Percentiles rank a stretch among this genome's conserved stretches.
Evolutionary conservation across 495 filamentous ascomycete genomes (phyloP).

Genomic region (Aspergillus bridgeri): DNA sequence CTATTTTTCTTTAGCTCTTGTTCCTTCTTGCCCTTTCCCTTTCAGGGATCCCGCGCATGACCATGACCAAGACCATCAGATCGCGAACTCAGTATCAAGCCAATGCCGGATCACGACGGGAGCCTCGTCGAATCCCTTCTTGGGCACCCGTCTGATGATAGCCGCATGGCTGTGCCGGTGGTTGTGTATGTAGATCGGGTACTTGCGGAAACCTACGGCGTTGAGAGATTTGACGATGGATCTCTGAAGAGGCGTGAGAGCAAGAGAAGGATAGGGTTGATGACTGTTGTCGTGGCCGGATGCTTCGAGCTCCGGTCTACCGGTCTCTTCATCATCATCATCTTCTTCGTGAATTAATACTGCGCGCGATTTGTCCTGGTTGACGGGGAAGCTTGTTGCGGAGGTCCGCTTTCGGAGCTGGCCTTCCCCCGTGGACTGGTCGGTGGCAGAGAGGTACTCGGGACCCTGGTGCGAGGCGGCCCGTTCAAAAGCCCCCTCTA

Average conservation of each 20-base stretch:
- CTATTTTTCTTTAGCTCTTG: no score
- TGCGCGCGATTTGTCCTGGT: background rate
- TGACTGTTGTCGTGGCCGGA: background rate
- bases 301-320: background rate
- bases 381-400: background rate
- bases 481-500: constrained; percentile 72
- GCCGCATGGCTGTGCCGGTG: constrained; percentile 80
- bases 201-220: constrained; percentile 71
- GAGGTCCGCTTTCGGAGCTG: background rate
- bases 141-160: constrained; percentile 72
- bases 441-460: constrained; percentile 51
- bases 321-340: no score
- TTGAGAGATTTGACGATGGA: constrained; percentile 77
- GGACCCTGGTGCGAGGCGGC: constrained; percentile 59
- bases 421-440: background rate
- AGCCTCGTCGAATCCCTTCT: constrained; percentile 67
- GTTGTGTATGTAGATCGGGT: constrained; percentile 82
- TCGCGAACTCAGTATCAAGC: constrained; percentile 68
- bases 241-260: constrained; percentile 76
- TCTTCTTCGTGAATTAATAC: background rate
- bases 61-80: constrained; percentile 35
- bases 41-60: background rate
- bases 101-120: constrained; percentile 77
- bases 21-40: background rate
- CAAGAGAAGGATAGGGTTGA: constrained; percentile 60